phyloP scores from a whole-genome alignment of 2,329 filamentous ascomycete species.

The Fusarium sp. region DNA sequence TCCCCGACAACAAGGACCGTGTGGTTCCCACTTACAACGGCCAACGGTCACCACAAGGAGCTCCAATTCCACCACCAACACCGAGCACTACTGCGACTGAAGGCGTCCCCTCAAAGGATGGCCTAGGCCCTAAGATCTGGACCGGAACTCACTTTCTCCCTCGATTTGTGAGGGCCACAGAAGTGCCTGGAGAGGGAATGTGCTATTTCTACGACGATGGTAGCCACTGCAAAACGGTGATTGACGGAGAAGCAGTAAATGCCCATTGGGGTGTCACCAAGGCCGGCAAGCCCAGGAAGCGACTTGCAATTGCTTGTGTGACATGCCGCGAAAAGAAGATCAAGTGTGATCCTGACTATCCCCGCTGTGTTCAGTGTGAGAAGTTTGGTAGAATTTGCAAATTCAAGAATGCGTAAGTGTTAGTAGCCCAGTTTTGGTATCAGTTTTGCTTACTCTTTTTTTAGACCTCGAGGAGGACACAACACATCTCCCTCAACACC shows the following conservation, averaged over 20 bases:
- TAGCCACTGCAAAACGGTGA: slow-evolving; percentile 82
- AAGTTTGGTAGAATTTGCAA: slow-evolving; percentile 89
- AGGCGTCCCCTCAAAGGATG: slow-evolving; percentile 66
- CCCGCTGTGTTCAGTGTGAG: slow-evolving; percentile 90
- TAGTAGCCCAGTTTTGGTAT: slow-evolving; percentile 10
- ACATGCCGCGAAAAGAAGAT: slow-evolving; percentile 98
- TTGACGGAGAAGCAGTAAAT: slow-evolving; percentile 89
- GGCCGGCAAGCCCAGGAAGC: slow-evolving; percentile 91
- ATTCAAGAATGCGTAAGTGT: slow-evolving; percentile 86
- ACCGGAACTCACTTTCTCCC: slow-evolving; percentile 75
- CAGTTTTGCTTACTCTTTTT: slow-evolving; percentile 17
- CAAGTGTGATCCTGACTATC: slow-evolving; percentile 90
- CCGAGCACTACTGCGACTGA: slow-evolving; percentile 55
- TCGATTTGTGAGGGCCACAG: slow-evolving; percentile 72
- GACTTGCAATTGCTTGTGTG: slow-evolving; percentile 90
- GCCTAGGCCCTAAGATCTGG: slow-evolving; percentile 76
- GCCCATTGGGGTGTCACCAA: slow-evolving; percentile 95
- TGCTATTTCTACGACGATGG: slow-evolving; percentile 92
- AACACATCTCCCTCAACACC: slow-evolving; percentile 68
- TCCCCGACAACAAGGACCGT: slow-evolving; percentile 54
- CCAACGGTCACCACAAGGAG: slow-evolving; percentile 43
- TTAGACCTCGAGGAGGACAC: slow-evolving; percentile 68
- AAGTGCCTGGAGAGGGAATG: slow-evolving; percentile 81
- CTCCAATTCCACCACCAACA: slow-evolving; percentile 48
- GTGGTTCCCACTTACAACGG: slow-evolving; percentile 46